These are phyloP conservation scores for Backusella psychrophila DNA, from an alignment of 192 early-diverging fungal genomes.

Conservation along the genomic window DNA sequence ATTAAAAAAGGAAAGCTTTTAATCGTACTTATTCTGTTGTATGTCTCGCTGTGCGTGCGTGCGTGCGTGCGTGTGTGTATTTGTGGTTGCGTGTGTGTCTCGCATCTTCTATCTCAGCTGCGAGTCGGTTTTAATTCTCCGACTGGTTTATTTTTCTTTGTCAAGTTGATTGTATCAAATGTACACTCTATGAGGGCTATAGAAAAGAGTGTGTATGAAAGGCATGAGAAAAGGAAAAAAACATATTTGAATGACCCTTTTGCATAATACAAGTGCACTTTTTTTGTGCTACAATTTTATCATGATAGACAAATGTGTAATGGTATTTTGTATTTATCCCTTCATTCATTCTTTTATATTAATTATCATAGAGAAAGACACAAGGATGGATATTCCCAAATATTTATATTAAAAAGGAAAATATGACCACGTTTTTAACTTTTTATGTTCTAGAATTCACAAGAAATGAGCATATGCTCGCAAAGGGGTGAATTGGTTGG, in stretches of 20 bases:
- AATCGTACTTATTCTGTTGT: not conserved
- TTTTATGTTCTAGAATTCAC: not conserved
- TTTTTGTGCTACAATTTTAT: not conserved
- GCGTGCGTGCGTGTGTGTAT: not conserved
- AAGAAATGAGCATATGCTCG: not conserved
- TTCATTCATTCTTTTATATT: too few relatives aligned
- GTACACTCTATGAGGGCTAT: too few relatives aligned
- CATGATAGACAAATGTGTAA: too few relatives aligned
- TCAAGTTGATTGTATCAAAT: too few relatives aligned
- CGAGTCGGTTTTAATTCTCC: not conserved
- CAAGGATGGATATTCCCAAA: too few relatives aligned
- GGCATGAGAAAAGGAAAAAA: not conserved
- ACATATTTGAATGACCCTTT: not conserved
- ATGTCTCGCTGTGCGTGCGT: not conserved
- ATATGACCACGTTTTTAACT: not conserved
- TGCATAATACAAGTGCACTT: not conserved
- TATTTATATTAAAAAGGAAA: not conserved
- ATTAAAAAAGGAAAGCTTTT: slow-evolving; percentile 5
- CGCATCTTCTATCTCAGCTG: not conserved
- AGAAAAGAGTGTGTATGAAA: not conserved
- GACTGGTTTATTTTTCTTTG: not conserved
- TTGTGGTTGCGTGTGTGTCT: not conserved
- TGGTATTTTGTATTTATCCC: too few relatives aligned
- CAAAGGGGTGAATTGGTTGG: not conserved
- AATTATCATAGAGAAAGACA: too few relatives aligned